Evolutionary conservation across 768 basidiomycete genomes (phyloP), one percentile per base, ranked within the genome.

Genomic region (Pisolithus tinctorius): DNA sequence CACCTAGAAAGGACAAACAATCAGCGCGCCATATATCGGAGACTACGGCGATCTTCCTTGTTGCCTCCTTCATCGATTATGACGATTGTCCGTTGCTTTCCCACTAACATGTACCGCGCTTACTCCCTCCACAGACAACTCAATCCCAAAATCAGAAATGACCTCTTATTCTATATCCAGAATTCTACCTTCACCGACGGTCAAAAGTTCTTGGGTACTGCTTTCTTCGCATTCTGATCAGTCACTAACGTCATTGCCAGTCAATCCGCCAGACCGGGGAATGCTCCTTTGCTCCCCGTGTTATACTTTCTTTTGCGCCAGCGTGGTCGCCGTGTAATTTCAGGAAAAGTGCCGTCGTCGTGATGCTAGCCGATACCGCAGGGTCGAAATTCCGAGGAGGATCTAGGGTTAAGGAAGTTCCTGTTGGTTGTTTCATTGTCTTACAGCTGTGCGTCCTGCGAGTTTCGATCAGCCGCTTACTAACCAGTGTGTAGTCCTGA

Each of bases 61-160:
- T 76, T 9, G 72, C 75, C 20, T 76, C 71, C 46, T 80, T 74
- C 53, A 63, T 84, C n/a, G 76, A 86, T 52, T 81, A 83, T 45
- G 75, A 74, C 44, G 76, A 83, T 53, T 83, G 86, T 87, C 63
- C 55, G 79, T 55, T 36, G 49, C 31, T 26, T 44, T 51, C 17
- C 48, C 49, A n/a, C 5, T 26, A 41, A 29, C 23, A 31, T 51
- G 44, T 74, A 74, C 71, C 54, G 53, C 59, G 14, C 66, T 71
- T 16, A 62, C 65, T 11, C 74, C 74, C 3, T 73, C 64, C 72
- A 10, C 43, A 70, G 75, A 73, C 49, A 58, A 51, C 31, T 54
- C 67, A 6, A 39, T 61, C 2, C 75, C 75, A 0, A 74, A 67
- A 51, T 75, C 75, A 0, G 57, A 68, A 45, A 54, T 71, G 17